Conservation (phyloP, 257 asterid species). For the Knoxia roxburghii region DNA sequence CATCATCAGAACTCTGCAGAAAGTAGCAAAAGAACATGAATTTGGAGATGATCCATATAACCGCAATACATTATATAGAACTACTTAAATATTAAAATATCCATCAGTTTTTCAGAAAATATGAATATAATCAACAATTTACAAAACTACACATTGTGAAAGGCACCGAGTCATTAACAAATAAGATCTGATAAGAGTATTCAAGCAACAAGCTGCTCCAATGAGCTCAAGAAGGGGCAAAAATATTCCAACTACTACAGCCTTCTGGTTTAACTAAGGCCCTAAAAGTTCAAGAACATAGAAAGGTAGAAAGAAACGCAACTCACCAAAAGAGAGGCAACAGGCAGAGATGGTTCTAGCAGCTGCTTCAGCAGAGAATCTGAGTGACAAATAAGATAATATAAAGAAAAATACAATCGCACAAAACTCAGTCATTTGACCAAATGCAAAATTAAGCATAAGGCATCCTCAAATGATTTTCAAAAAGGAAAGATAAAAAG, state of each 20-base stretch:
- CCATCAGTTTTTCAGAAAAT: too few species aligned
- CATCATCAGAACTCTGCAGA: constrained; percentile 45
- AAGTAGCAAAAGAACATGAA: constrained; percentile 6
- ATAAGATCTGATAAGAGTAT: too few species aligned
- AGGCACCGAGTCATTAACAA: too few species aligned
- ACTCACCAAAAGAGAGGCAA: constrained; percentile 52
- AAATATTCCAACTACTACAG: not conserved
- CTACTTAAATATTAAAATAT: too few species aligned
- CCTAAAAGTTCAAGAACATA: constrained; percentile 1
- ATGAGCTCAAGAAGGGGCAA: not conserved
- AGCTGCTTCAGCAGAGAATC: constrained; percentile 50
- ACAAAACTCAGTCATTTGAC: not conserved
- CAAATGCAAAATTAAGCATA: not conserved
- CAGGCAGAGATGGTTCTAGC: constrained; percentile 50
- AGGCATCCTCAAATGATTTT: not conserved
- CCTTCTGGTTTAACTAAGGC: not conserved
- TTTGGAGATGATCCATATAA: not conserved
- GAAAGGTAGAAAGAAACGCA: not conserved
- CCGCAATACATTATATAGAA: too few species aligned
- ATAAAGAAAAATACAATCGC: not conserved
- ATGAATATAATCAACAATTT: too few species aligned
- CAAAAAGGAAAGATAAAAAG: too few species aligned
- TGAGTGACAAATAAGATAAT: constrained; percentile 18
- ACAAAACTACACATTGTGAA: too few species aligned
- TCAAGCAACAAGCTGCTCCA: too few species aligned